A percentile compares a stretch with the other conserved stretches of the same genome.
Evolutionary conservation across 306 rosid species (phyloP).

Genomic region (Cicer yamashitae): DNA sequence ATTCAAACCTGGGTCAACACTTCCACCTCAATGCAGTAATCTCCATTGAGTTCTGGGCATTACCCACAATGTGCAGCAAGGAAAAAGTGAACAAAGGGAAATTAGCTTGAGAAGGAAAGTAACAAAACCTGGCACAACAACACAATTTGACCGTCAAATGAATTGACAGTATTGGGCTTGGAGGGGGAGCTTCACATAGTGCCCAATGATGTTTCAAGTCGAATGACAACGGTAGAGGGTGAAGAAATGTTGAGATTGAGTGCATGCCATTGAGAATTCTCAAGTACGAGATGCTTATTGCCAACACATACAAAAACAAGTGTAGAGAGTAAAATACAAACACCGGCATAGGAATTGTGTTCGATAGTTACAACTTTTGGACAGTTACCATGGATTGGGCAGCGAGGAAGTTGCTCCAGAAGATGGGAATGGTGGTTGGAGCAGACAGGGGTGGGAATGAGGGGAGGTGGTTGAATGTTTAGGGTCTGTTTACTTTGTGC

Average conservation of each 20-base stretch:
- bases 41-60: not conserved
- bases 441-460: not conserved
- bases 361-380: not conserved
- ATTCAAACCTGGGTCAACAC: not conserved
- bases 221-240: not conserved
- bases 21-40: not conserved
- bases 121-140: not conserved
- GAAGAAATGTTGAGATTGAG: not conserved
- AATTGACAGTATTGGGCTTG: not conserved
- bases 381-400: not conserved
- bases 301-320: not conserved
- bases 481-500: too few species aligned
- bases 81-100: not conserved
- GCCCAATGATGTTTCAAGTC: not conserved
- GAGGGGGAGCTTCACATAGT: not conserved
- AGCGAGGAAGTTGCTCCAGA: not conserved
- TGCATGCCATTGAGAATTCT: not conserved
- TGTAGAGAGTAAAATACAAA: not conserved
- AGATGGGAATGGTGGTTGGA: not conserved
- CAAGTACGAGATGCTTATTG: not conserved
- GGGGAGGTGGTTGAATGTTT: not conserved
- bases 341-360: not conserved
- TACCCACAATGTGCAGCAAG: slow-evolving; percentile 5
- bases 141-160: not conserved
- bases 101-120: not conserved